phyloP scores from a whole-genome alignment of 768 basidiomycete species.

The Panus rudis region DNA sequence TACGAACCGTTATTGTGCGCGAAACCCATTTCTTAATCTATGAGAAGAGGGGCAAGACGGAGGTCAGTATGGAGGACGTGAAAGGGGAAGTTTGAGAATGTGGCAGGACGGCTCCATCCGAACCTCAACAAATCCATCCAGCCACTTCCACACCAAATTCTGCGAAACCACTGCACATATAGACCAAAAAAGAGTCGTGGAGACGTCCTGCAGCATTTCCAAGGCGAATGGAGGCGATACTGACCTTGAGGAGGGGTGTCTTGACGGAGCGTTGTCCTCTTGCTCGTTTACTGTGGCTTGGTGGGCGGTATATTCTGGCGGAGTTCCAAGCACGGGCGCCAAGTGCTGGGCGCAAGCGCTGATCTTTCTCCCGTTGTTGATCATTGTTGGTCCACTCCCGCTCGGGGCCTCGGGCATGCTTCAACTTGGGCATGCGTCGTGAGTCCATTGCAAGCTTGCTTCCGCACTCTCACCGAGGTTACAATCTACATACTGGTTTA shows the following conservation, averaged over 20 bases:
- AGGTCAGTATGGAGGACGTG: slow-evolving; percentile 2
- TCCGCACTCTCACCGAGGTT: no score
- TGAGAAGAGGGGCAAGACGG: slow-evolving; percentile 10
- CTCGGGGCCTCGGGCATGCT: no score
- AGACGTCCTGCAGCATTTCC: slow-evolving; percentile 16
- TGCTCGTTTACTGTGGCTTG: background rate
- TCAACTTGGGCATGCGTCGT: no score
- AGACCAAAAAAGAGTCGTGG: slow-evolving; percentile 9
- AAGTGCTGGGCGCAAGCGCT: slow-evolving; percentile 9
- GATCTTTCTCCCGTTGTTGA: slow-evolving; percentile 2
- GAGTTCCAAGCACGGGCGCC: slow-evolving; percentile 7
- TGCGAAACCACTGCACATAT: slow-evolving; percentile 7
- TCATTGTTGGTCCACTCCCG: slow-evolving; percentile 5
- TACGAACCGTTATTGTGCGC: slow-evolving; percentile 70
- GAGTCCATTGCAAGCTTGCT: no score
- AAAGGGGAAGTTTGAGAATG: slow-evolving; percentile 8
- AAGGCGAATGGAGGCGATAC: slow-evolving; percentile 19
- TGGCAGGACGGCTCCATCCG: slow-evolving; percentile 21
- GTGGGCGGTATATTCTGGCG: slow-evolving; percentile 10
- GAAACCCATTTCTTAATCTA: slow-evolving; percentile 67
- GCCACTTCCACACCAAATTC: slow-evolving; percentile 10
- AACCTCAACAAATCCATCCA: slow-evolving; percentile 18
- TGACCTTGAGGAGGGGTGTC: slow-evolving; percentile 29
- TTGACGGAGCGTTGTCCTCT: slow-evolving; percentile 19
- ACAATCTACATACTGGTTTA: no score